Evolutionary conservation across 441 rosid species (phyloP).

Genomic region (Croton setiger): DNA sequence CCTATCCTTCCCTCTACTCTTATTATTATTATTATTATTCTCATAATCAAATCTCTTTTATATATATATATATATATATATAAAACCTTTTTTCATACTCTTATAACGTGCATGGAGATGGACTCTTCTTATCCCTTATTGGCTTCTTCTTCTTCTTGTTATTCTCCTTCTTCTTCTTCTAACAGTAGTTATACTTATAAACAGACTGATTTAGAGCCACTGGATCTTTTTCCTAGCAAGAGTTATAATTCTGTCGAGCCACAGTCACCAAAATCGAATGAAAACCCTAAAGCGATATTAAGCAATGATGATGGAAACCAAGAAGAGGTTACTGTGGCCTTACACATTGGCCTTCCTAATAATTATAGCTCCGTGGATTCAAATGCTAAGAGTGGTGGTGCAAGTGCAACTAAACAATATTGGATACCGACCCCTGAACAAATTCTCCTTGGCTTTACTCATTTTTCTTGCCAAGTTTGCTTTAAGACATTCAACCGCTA

Average conservation of each 20-base stretch:
- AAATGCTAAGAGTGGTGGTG: background rate
- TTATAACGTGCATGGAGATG: conserved; percentile 26
- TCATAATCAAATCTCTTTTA: conserved; percentile 11
- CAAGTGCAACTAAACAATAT: conserved; percentile 34
- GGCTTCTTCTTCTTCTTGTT: conserved; percentile 17
- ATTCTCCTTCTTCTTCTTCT: conserved; percentile 22
- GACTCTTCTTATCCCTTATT: conserved; percentile 28
- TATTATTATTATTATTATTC: conserved; percentile 25
- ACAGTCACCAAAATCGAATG: conserved; percentile 27
- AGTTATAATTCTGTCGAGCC: conserved; percentile 27
- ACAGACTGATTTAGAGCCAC: conserved; percentile 34
- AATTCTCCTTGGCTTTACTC: conserved; percentile 65
- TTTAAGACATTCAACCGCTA: conserved; percentile 83
- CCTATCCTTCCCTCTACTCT: conserved; percentile 19
- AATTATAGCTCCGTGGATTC: conserved; percentile 17
- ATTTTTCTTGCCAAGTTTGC: conserved; percentile 79
- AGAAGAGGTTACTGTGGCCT: conserved; percentile 51
- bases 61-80: too few species aligned
- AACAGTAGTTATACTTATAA: conserved; percentile 2
- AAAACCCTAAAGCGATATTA: conserved; percentile 27
- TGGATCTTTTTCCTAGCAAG: conserved; percentile 46
- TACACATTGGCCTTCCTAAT: conserved; percentile 73
- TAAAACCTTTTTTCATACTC: conserved; percentile 16
- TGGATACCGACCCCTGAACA: conserved; percentile 86
- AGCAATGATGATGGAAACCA: conserved; percentile 22